Conservation (phyloP, 2,329 filamentous ascomycete species). For the Pseudocercospora vitis region DNA sequence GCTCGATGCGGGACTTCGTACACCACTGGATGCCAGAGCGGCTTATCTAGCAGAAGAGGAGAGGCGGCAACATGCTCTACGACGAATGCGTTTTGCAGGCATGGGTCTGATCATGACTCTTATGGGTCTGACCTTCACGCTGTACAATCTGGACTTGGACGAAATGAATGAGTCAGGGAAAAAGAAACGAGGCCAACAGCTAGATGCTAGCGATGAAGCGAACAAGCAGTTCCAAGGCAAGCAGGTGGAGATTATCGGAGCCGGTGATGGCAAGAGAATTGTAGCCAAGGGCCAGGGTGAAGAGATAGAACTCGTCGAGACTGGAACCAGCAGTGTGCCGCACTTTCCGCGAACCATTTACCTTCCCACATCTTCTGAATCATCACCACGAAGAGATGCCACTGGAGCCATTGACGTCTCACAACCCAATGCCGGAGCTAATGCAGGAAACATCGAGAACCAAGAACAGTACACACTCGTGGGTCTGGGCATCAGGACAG, state of each 20-base stretch:
- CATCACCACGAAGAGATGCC: conserved; percentile 19
- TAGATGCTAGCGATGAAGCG: conserved; percentile 37
- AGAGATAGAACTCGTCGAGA: conserved; percentile 72
- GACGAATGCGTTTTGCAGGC: conserved; percentile 40
- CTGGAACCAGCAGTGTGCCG: conserved; percentile 77
- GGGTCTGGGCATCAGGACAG: conserved; percentile 82
- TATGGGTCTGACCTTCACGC: conserved; percentile 30
- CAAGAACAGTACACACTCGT: conserved; percentile 79
- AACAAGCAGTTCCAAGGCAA: conserved; percentile 53
- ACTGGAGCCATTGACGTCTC: conserved; percentile 22
- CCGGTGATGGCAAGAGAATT: conserved; percentile 56
- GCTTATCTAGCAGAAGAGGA: conserved; percentile 31
- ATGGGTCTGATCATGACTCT: conserved; percentile 40
- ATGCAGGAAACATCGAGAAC: conserved; percentile 40
- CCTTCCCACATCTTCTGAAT: conserved; percentile 53
- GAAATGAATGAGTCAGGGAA: conserved; percentile 33
- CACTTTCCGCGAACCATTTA: conserved; percentile 72
- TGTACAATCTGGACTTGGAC: conserved; percentile 39
- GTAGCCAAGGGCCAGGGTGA: conserved; percentile 49
- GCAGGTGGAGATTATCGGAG: conserved; percentile 60
- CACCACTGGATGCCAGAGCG: conserved; percentile 31
- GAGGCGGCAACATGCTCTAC: conserved; percentile 34
- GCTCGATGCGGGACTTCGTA: conserved; percentile 17
- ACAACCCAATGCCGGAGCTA: conserved; percentile 34
- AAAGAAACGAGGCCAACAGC: conserved; percentile 28